phyloP scores from a whole-genome alignment of 2,329 filamentous ascomycete genomes.

The Escovopsis sp. region DNA sequence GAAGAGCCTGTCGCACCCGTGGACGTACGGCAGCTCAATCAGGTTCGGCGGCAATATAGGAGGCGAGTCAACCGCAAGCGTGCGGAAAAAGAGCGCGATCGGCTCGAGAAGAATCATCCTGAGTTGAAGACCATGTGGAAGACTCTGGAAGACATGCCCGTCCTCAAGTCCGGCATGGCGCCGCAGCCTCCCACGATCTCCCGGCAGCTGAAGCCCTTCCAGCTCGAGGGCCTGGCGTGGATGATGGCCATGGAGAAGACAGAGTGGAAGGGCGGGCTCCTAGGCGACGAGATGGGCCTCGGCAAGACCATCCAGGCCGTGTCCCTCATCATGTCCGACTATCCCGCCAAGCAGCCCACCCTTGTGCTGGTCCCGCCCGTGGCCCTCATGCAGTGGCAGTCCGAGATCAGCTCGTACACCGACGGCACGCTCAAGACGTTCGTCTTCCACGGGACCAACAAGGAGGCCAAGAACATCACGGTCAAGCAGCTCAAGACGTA shows the following conservation, averaged over 20 bases:
- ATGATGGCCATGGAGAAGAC: conserved; percentile 82
- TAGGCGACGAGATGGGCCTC: conserved; percentile 97
- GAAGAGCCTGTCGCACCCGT: too few relatives aligned
- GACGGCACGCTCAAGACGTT: conserved; percentile 81
- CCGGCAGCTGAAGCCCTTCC: conserved; percentile 79
- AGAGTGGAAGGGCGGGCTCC: conserved; percentile 71
- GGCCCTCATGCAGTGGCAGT: conserved; percentile 88
- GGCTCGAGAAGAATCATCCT: conserved; percentile 64
- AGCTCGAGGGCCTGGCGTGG: conserved; percentile 87
- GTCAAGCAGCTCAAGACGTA: conserved; percentile 63
- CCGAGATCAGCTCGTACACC: conserved; percentile 67
- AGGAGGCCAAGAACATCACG: conserved; percentile 63
- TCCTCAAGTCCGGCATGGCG: conserved; percentile 39
- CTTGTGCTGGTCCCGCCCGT: conserved; percentile 86
- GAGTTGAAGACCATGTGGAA: conserved; percentile 74
- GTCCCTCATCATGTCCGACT: conserved; percentile 95
- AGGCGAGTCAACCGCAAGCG: conserved; percentile 12
- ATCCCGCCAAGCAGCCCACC: conserved; percentile 65
- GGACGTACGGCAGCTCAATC: too few relatives aligned
- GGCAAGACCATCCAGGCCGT: conserved; percentile 98
- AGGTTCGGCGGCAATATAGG: conserved; percentile 24
- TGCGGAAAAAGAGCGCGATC: conserved; percentile 37
- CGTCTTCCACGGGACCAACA: conserved; percentile 76
- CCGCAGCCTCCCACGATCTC: conserved; percentile 53
- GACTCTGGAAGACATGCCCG: conserved; percentile 50